A percentile compares a stretch with the other conserved stretches of the same genome.
Conservation (phyloP, 768 basidiomycete genomes). For the Lentinula lateritia region DNA sequence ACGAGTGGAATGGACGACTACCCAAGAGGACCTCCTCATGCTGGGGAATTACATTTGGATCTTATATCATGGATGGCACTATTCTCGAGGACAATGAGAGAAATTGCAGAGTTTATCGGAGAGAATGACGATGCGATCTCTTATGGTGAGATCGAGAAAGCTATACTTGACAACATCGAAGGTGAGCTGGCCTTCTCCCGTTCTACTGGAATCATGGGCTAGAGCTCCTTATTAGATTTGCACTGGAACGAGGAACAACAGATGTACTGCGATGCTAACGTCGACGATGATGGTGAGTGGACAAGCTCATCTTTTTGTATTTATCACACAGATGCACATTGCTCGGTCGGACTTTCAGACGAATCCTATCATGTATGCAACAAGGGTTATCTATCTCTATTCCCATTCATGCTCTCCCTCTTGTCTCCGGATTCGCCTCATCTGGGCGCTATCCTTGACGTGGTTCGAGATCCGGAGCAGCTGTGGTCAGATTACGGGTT, state of each 20-base stretch:
- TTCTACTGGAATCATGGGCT: not conserved
- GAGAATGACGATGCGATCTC: slow-evolving; percentile 80
- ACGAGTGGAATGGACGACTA: slow-evolving; percentile 98
- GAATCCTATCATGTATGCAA: slow-evolving; percentile 91
- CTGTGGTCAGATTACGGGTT: slow-evolving; percentile 92
- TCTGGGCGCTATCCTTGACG: slow-evolving; percentile 74
- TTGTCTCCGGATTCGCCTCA: slow-evolving; percentile 74
- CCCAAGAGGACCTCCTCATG: slow-evolving; percentile 83
- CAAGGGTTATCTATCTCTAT: slow-evolving; percentile 89
- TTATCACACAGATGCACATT: not conserved
- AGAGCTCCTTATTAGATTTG: slow-evolving; percentile 48
- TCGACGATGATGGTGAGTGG: slow-evolving; percentile 73
- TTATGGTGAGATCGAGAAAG: slow-evolving; percentile 72
- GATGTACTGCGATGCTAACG: slow-evolving; percentile 91
- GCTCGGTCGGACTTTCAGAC: slow-evolving; percentile 39
- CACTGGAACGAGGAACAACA: slow-evolving; percentile 88
- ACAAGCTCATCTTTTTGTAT: not conserved
- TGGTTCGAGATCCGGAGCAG: slow-evolving; percentile 74
- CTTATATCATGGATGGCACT: slow-evolving; percentile 96
- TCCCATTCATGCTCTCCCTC: slow-evolving; percentile 85
- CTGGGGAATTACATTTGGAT: slow-evolving; percentile 91
- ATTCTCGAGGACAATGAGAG: slow-evolving; percentile 90
- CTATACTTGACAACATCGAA: slow-evolving; percentile 79
- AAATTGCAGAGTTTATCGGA: slow-evolving; percentile 81
- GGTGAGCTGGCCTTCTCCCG: slow-evolving; percentile 37